Percentiles rank a stretch among this genome's conserved stretches.
These are phyloP conservation scores for Lepidopterella palustris DNA, from an alignment of 495 filamentous ascomycete genomes.

Conservation along the genomic window DNA sequence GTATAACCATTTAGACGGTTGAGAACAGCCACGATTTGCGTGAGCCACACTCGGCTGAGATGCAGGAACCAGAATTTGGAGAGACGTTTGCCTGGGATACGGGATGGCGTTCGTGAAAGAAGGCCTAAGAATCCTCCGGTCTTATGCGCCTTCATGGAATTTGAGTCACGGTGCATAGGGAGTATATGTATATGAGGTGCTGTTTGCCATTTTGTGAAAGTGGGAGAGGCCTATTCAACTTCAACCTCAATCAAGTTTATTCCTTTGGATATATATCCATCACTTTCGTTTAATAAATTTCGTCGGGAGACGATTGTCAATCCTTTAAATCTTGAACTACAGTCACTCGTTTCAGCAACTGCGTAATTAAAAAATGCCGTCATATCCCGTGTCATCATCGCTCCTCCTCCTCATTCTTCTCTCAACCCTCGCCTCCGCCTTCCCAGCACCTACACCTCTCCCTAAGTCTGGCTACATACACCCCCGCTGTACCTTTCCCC, in stretches of 20 bases:
- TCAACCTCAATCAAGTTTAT: no score
- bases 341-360: background rate
- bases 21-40: background rate
- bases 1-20: background rate
- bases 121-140: background rate
- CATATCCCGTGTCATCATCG: background rate
- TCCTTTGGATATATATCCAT: no score
- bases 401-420: background rate
- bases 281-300: no score
- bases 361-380: no score
- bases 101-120: background rate
- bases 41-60: background rate
- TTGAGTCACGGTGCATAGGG: no score
- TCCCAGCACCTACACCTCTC: background rate
- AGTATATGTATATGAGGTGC: no score
- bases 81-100: background rate
- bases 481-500: background rate
- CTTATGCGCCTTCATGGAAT: background rate
- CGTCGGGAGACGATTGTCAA: no score
- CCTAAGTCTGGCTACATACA: background rate
- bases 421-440: background rate
- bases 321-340: no score
- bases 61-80: background rate
- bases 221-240: no score
- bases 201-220: no score